Percentiles rank a stretch among this genome's conserved stretches.
These are phyloP conservation scores for Pythium apleroticum DNA, from an alignment of 352 stramenopile genomes.

Conservation along the genomic window DNA sequence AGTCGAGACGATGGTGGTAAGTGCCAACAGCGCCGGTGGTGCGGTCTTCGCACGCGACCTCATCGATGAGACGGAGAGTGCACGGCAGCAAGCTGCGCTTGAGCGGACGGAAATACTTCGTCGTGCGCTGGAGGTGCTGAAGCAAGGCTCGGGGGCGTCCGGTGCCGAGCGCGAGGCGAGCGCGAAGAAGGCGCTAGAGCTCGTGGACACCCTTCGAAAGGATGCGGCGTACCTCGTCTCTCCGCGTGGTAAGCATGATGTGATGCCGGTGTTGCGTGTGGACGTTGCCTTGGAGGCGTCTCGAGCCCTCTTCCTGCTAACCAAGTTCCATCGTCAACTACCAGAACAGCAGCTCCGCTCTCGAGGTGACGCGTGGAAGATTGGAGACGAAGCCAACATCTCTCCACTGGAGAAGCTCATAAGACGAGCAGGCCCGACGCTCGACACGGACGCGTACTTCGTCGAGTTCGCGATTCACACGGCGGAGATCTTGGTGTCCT, in stretches of 20 bases:
- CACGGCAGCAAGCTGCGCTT: neutral
- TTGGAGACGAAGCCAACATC: no score
- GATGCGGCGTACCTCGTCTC: neutral
- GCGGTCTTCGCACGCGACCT: neutral
- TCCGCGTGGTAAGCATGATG: neutral
- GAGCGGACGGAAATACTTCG: conserved; percentile 9
- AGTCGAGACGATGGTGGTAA: neutral
- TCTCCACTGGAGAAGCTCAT: conserved; percentile 12
- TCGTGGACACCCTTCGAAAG: conserved; percentile 1
- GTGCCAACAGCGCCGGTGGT: neutral
- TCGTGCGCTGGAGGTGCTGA: neutral
- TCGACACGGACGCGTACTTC: conserved; percentile 7
- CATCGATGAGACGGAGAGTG: neutral
- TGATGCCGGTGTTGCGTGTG: neutral
- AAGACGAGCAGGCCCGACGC: neutral
- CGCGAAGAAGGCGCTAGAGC: neutral
- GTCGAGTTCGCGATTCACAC: conserved; percentile 9
- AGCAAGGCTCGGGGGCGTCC: neutral
- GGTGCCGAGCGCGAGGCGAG: neutral
- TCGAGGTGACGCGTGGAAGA: no score
- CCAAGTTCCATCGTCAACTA: conserved; percentile 13
- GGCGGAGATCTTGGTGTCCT: neutral
- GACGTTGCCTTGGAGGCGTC: neutral
- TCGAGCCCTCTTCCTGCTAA: conserved; percentile 3
- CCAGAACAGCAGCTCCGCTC: neutral